Percentiles rank a stretch among this genome's conserved stretches.
Conservation (phyloP, 257 asterid species). For the Solanum peruvianum region DNA sequence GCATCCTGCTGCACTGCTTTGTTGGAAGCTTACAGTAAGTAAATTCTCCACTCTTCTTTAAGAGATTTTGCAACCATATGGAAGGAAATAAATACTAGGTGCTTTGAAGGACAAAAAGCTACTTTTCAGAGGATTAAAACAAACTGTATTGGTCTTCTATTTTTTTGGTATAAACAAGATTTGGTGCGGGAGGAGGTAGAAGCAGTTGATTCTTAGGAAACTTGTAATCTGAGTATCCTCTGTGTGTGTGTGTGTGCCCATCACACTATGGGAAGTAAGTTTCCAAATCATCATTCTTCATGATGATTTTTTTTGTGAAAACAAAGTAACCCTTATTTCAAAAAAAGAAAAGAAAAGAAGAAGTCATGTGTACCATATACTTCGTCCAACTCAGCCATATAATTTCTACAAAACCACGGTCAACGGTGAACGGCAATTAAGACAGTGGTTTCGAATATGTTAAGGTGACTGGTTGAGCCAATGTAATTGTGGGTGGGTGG, state of each 20-base stretch:
- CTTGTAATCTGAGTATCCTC: not conserved
- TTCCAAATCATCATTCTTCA: not conserved
- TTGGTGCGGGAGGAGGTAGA: not conserved
- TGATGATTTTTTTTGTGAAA: not conserved
- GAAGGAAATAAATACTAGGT: not conserved
- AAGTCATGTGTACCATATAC: not conserved
- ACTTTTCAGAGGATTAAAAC: not conserved
- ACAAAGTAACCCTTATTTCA: not conserved
- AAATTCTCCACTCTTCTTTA: not conserved
- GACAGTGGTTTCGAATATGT: not conserved
- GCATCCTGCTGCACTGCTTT: constrained; percentile 93
- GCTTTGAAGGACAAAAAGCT: not conserved
- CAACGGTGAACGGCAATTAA: not conserved
- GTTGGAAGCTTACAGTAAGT: constrained; percentile 84
- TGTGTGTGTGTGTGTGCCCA: not conserved
- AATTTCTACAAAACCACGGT: not conserved
- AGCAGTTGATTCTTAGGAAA: not conserved
- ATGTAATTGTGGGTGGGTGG: not conserved
- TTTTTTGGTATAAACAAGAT: not conserved
- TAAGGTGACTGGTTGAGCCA: not conserved
- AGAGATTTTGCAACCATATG: not conserved
- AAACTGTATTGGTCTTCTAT: not conserved
- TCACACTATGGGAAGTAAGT: not conserved
- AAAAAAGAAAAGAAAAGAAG: not conserved
- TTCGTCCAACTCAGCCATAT: not conserved